Conservation (phyloP, 2,329 filamentous ascomycete species). For the Dryadomyces sulphureus region DNA sequence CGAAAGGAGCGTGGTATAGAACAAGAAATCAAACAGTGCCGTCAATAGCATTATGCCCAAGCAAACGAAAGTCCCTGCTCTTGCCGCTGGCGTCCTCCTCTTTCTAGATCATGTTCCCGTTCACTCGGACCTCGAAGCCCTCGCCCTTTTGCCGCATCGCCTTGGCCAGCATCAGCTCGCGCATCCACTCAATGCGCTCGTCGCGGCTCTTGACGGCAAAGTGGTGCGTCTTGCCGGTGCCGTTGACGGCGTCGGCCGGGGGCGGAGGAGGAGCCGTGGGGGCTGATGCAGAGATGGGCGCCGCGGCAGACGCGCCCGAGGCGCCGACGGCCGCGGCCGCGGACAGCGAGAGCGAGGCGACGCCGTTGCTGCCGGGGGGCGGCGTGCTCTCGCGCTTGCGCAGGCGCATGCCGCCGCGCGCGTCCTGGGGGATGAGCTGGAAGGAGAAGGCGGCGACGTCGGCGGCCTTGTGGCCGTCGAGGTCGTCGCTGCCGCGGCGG, state of each 20-base stretch:
- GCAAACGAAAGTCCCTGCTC: too few relatives aligned
- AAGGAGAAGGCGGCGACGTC: constrained; percentile 63
- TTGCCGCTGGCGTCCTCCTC: not conserved
- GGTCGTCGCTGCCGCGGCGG: constrained; percentile 35
- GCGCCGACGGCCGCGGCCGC: constrained; percentile 2
- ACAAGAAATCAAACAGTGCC: constrained; percentile 6
- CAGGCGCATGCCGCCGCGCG: constrained; percentile 34
- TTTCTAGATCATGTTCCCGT: constrained; percentile 55
- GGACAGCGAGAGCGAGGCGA: constrained; percentile 8
- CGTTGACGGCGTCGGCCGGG: constrained; percentile 34
- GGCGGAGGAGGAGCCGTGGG: constrained; percentile 15
- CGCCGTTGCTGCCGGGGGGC: constrained; percentile 13
- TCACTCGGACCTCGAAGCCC: constrained; percentile 69
- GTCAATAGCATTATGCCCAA: too few relatives aligned
- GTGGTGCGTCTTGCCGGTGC: constrained; percentile 73
- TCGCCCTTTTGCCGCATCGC: constrained; percentile 72
- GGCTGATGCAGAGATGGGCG: not conserved
- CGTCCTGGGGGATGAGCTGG: constrained; percentile 63
- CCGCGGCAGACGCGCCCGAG: constrained; percentile 9
- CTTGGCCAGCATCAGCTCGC: constrained; percentile 82
- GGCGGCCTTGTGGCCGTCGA: constrained; percentile 19
- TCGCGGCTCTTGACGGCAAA: constrained; percentile 81
- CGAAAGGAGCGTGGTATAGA: constrained; percentile 10
- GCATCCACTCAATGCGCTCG: constrained; percentile 94
- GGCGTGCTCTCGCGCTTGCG: constrained; percentile 35